Conservation (phyloP, 192 early-diverging fungal genomes). For the Coemansia sp. region DNA sequence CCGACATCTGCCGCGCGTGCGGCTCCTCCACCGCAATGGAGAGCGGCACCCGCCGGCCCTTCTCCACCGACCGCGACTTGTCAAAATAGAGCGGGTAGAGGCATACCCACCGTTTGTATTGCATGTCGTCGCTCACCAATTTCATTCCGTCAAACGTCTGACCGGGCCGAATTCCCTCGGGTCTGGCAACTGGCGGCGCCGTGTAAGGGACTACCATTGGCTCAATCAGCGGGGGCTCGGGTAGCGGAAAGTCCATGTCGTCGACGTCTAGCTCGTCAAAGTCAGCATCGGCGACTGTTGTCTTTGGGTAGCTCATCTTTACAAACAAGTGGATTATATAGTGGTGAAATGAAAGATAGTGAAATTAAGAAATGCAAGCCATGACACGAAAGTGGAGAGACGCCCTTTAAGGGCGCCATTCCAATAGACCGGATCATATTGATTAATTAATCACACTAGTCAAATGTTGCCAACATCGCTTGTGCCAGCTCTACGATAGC, state of each 20-base stretch:
- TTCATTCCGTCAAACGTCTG: conserved; percentile 17
- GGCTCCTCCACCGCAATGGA: conserved; percentile 57
- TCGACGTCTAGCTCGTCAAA: conserved; percentile 45
- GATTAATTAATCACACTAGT: background rate
- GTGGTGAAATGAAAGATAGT: background rate
- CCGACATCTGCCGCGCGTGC: conserved; percentile 62
- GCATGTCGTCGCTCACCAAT: conserved; percentile 26
- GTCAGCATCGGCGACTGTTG: conserved; percentile 4
- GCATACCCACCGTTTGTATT: conserved; percentile 62
- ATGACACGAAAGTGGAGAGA: background rate
- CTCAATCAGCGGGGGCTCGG: conserved; percentile 17
- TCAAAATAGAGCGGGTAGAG: conserved; percentile 76
- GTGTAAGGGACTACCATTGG: background rate
- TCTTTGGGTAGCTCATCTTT: conserved; percentile 3
- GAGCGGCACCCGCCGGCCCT: conserved; percentile 64
- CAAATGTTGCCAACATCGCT: conserved; percentile 15
- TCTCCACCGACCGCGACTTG: conserved; percentile 54
- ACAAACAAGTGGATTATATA: background rate
- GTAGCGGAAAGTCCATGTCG: conserved; percentile 56
- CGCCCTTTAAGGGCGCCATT: background rate
- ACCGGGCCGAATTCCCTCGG: conserved; percentile 20
- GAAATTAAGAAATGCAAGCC: background rate
- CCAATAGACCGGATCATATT: background rate
- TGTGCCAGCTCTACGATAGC: conserved; percentile 39
- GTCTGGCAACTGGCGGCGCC: background rate